Base-by-base conservation (phyloP, 176 grass and related monocot genomes). In the Hordeum marinum region DNA sequence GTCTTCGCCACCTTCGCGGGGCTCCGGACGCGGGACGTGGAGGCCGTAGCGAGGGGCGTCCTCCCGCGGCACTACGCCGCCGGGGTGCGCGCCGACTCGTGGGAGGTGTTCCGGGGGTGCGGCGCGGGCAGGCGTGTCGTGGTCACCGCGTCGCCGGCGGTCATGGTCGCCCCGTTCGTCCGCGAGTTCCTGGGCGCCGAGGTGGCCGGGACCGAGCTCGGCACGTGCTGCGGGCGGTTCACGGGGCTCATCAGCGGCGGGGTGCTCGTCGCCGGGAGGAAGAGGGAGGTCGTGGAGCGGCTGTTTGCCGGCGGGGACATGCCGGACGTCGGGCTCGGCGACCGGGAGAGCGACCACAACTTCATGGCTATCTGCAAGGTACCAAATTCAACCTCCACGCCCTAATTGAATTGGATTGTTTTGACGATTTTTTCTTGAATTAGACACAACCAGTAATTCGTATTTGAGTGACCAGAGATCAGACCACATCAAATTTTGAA, bases 301-400 rank as follows among this genome's bases (percentile, higher is more conserved):
- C 50, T 89, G 14, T 95, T 98, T 20, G 11, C 40, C 67, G 82
- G 37, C 6, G 81, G 62, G 0, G 86, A 86, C 23, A 17, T 69
- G 77, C 96, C 93, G 3, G 96, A 99, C 10, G 79, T 99, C 41
- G 96, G 96, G 0, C 90, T 99, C 67, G 93, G 93, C 1, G 96
- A 99, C 59, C 86, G 93, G 29, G 93, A 92, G 39, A 93, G 93
- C 64, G 96, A 99, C 81, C 93, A 94, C 64, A 91, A 96, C 52
- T 96, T 98, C 82, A 92, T 99, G 96, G 91, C 90, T 17, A 15
- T 98, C 36, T 98, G 93, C 90, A 96, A 95, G 91, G 93, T 97
- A 90, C 25, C 24, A 17, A 41, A 41, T 45, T 2, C 12, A 14
- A 46, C 12, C 4, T 46, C 43, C 4, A 46, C 12, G 13, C 12